These are phyloP conservation scores for Pythium phragmitis DNA, from an alignment of 352 stramenopile genomes.

Conservation along the genomic window DNA sequence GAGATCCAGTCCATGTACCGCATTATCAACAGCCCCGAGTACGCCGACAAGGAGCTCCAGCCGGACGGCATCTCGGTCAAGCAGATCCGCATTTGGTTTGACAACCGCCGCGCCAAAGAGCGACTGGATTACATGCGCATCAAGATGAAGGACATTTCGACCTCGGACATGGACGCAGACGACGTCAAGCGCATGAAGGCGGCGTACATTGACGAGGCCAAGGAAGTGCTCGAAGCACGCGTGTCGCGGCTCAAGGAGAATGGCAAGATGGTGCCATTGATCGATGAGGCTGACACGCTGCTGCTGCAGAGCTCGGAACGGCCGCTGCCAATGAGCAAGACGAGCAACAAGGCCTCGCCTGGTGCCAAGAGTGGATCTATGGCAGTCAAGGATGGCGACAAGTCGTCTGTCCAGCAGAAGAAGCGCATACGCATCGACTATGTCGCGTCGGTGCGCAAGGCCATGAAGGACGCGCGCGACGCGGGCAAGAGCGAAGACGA, in stretches of 20 bases:
- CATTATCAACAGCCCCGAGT: conserved; percentile 85
- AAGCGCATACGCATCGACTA: conserved; percentile 87
- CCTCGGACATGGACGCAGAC: conserved; percentile 77
- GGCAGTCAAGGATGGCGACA: conserved; percentile 13
- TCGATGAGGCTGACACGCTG: conserved; percentile 80
- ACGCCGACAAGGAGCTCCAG: conserved; percentile 80
- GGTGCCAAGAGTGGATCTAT: conserved; percentile 27
- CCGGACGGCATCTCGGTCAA: conserved; percentile 86
- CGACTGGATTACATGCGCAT: conserved; percentile 86
- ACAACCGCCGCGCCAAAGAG: conserved; percentile 84
- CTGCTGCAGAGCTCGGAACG: conserved; percentile 53
- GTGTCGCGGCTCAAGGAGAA: conserved; percentile 82
- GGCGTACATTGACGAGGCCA: conserved; percentile 86
- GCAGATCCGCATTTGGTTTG: conserved; percentile 88
- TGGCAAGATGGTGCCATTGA: conserved; percentile 62
- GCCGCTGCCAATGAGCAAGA: conserved; percentile 37
- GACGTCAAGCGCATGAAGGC: conserved; percentile 88
- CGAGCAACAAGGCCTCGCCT: conserved; percentile 33
- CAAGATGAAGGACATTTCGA: conserved; percentile 89
- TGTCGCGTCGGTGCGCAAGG: conserved; percentile 80
- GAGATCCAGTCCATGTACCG: conserved; percentile 91
- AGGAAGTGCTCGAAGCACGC: conserved; percentile 82
- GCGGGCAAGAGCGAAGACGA: conserved; percentile 78
- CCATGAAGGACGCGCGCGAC: conserved; percentile 73
- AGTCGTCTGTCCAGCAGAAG: conserved; percentile 46